Evolutionary conservation across 2,329 filamentous ascomycete species (phyloP), one percentile per base, ranked within the genome.

Genomic region (Colletotrichum incanum): DNA sequence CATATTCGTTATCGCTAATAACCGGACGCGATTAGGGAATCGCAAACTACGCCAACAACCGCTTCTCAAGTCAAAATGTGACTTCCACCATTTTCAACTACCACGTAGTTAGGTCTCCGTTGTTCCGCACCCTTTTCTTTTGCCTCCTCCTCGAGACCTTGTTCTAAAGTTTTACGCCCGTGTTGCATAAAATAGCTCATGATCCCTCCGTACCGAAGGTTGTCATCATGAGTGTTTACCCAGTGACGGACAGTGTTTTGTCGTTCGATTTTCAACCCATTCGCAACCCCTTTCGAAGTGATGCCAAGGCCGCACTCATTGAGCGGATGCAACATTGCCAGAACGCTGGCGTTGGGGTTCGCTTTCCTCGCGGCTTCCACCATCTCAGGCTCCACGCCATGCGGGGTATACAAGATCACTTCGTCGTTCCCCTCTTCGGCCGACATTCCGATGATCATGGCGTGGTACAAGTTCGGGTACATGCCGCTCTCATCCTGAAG

Each of bases 271-370:
- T 26, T 61, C 34, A 61, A 7, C 14, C 55, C 65, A 18, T 67
- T 60, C 2, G 23, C n/a, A 8, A 61, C 45, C 20, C 65, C 65
- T n/a, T 31, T 39, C 2, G 55, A 5, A 23, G 20, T 43, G 26
- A 3, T 7, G 23, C 68, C 23, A 52, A 14, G 12, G 28, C 68
- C 64, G 37, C 31, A 23, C 31, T 55, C 26, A 12, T 71, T 39
- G 8, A 67, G 37, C 14, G 63, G 47, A 11, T 63, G 64, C 31
- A 67, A 5, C 68, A 71, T 55, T 3, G 68, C 64, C 16, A 67
- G 9, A 3, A 66, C 26, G 11, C 20, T 20, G 5, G 49, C 63
- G 2, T 41, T 56, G 39, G 56, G 49, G 12, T 60, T 55, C 8
- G 39, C 39, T 12, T n/a, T 39, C 41, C 16, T 55, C 18, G 56